A percentile compares a stretch with the other conserved stretches of the same genome.
These are phyloP conservation scores for Pelargonium citronellum DNA, from an alignment of 441 rosid species.

Conservation along the genomic window DNA sequence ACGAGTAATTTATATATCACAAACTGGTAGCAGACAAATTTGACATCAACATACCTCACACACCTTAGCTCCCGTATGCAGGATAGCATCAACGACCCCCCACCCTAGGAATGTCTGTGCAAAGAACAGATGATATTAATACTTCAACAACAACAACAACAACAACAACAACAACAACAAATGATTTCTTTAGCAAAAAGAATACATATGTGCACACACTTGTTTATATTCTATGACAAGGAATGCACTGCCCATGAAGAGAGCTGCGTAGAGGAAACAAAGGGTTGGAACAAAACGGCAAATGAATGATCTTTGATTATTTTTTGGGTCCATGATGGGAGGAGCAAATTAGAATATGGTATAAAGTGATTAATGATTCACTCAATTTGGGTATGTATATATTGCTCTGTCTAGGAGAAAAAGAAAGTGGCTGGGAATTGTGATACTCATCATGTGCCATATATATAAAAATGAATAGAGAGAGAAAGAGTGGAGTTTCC, in stretches of 20 bases:
- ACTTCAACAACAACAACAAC: not conserved
- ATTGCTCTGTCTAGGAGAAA: not conserved
- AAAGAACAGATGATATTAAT: not conserved
- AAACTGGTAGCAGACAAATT: not conserved
- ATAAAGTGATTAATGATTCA: not conserved
- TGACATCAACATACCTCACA: conserved; percentile 47
- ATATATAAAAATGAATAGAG: not conserved
- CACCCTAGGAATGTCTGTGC: conserved; percentile 45
- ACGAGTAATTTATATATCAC: not conserved
- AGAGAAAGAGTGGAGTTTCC: not conserved
- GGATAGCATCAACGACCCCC: conserved; percentile 30
- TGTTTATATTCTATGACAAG: conserved; percentile 40
- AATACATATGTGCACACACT: conserved; percentile 23
- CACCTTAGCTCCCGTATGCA: conserved; percentile 26
- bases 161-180: not conserved
- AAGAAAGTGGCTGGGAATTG: conserved; percentile 3
- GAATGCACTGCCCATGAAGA: conserved; percentile 49
- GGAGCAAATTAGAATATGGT: conserved; percentile 11
- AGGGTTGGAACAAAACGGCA: conserved; percentile 31
- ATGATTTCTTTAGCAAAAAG: not conserved
- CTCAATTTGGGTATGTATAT: not conserved
- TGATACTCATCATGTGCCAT: not conserved
- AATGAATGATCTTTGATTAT: conserved; percentile 29
- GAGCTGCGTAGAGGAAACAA: conserved; percentile 36
- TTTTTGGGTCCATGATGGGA: conserved; percentile 27